phyloP scores from a whole-genome alignment of 768 basidiomycete species.

The Leccinum boreale region DNA sequence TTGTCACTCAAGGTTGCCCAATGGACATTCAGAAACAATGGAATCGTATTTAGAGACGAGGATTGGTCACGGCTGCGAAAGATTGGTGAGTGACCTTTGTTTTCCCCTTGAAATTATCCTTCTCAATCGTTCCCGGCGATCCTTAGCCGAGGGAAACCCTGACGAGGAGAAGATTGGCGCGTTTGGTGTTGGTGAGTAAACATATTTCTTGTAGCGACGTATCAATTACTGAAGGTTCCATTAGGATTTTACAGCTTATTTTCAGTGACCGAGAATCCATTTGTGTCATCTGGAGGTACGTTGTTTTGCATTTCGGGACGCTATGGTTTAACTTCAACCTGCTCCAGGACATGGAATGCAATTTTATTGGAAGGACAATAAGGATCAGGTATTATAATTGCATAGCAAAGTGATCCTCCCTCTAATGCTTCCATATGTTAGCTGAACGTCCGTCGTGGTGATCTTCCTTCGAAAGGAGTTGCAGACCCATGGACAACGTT shows the following conservation, averaged over 20 bases:
- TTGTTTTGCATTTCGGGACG: neutral
- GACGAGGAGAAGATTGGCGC: conserved; percentile 26
- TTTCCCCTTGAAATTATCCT: neutral
- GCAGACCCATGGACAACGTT: conserved; percentile 77
- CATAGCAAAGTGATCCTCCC: neutral
- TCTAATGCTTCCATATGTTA: conserved; percentile 27
- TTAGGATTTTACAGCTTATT: conserved; percentile 77
- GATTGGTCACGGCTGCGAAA: conserved; percentile 18
- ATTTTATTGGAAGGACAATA: conserved; percentile 94
- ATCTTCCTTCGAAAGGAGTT: conserved; percentile 42
- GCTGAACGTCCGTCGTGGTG: conserved; percentile 82
- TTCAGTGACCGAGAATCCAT: conserved; percentile 80
- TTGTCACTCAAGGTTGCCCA: conserved; percentile 53
- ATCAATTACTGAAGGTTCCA: neutral
- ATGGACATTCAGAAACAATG: conserved; percentile 90
- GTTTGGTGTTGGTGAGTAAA: conserved; percentile 22
- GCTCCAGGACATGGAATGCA: conserved; percentile 81
- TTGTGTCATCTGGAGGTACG: conserved; percentile 75
- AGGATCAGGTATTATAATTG: conserved; percentile 61
- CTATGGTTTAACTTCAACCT: conserved; percentile 8
- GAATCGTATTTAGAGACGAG: conserved; percentile 62
- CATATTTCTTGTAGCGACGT: neutral
- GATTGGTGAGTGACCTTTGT: conserved; percentile 6
- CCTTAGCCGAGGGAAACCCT: conserved; percentile 23
- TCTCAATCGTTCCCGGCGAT: neutral